These are phyloP conservation scores for Prosopis cineraria DNA, from an alignment of 306 rosid species.

Conservation along the genomic window DNA sequence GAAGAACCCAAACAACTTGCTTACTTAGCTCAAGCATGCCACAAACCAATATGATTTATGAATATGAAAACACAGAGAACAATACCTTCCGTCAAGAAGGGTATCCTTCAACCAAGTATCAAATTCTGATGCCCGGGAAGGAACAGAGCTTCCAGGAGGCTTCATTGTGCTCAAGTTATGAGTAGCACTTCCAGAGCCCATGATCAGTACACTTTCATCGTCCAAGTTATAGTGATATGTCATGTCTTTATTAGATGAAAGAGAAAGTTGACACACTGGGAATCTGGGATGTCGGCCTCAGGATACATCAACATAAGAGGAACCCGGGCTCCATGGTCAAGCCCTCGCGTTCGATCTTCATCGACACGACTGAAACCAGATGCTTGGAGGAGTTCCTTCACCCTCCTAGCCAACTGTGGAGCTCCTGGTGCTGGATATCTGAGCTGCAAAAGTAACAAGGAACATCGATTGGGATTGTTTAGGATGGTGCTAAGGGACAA, in stretches of 20 bases:
- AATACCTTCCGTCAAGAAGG: neutral
- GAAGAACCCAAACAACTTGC: neutral
- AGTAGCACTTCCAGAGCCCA: slow-evolving; percentile 61
- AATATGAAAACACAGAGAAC: no score
- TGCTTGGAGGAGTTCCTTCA: slow-evolving; percentile 39
- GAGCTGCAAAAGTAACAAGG: slow-evolving; percentile 20
- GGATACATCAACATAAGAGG: slow-evolving; percentile 67
- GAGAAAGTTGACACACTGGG: slow-evolving; percentile 52
- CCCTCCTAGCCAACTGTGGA: slow-evolving; percentile 43
- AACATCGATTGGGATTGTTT: neutral
- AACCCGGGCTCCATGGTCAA: slow-evolving; percentile 69
- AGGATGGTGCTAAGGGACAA: neutral
- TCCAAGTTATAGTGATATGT: slow-evolving; percentile 49
- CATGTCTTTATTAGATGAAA: slow-evolving; percentile 10
- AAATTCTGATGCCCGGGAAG: slow-evolving; percentile 35
- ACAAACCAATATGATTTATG: neutral
- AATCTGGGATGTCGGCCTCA: slow-evolving; percentile 58
- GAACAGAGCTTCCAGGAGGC: neutral
- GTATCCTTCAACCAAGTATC: neutral
- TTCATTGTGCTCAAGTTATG: slow-evolving; percentile 45
- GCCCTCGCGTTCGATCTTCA: slow-evolving; percentile 49
- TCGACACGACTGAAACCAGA: slow-evolving; percentile 37
- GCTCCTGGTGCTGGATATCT: slow-evolving; percentile 61
- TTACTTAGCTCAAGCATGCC: neutral
- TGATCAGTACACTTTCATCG: slow-evolving; percentile 39